Evolutionary conservation across 139 green algal genomes (phyloP).

Genomic region (Bryopsis sp.): DNA sequence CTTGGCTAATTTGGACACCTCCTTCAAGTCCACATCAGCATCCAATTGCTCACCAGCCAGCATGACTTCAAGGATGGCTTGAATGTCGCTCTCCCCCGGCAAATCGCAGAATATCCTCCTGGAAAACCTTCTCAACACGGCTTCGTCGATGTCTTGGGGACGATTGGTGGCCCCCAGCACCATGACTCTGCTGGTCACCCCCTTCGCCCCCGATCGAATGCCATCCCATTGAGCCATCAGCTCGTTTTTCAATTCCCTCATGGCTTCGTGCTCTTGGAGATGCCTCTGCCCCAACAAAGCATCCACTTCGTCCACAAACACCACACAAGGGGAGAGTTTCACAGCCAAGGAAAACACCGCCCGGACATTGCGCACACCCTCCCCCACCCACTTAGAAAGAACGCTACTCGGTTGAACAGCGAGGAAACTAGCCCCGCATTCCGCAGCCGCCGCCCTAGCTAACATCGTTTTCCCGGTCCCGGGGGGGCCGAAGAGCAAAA

Average conservation of each 20-base stretch:
- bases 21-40: conserved; percentile 21
- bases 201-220: conserved; percentile 21
- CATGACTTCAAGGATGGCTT: conserved; percentile 35
- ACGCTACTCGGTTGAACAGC: conserved; percentile 24
- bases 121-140: conserved; percentile 46
- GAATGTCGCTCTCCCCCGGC: conserved; percentile 36
- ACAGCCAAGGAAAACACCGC: conserved; percentile 50
- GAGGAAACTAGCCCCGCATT: conserved; percentile 36
- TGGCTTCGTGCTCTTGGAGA: conserved; percentile 50
- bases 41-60: not conserved
- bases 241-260: conserved; percentile 66
- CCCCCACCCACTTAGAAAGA: conserved; percentile 34
- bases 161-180: conserved; percentile 66
- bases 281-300: conserved; percentile 25
- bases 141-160: conserved; percentile 62
- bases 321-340: conserved; percentile 57
- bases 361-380: conserved; percentile 35
- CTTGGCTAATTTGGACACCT: conserved; percentile 31
- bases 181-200: conserved; percentile 32
- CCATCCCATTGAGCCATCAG: conserved; percentile 61
- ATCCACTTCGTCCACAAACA: conserved; percentile 64
- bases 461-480: conserved; percentile 40
- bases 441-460: conserved; percentile 25
- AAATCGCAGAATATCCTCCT: conserved; percentile 51
- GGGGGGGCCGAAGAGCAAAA: conserved; percentile 33